A percentile compares a stretch with the other conserved stretches of the same genome.
These are phyloP conservation scores for Trichoderma polysporum DNA, from an alignment of 2,329 filamentous ascomycete genomes.

Conservation along the genomic window DNA sequence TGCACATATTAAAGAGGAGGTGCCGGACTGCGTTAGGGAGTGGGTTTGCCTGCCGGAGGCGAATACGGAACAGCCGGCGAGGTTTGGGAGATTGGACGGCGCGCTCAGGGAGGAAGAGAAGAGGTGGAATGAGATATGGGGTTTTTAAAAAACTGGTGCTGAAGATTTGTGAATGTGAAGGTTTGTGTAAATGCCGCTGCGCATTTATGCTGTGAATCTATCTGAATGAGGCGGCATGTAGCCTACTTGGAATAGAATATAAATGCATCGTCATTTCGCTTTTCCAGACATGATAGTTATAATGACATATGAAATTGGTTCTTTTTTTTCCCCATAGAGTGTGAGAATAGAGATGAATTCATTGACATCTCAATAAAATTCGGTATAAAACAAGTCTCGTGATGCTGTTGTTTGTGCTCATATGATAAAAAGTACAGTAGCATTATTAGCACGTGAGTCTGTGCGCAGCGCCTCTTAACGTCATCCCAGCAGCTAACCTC, in stretches of 20 bases:
- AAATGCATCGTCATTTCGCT: neutral
- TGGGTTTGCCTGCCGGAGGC: conserved; percentile 85
- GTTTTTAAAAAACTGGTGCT: conserved; percentile 28
- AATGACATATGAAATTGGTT: neutral
- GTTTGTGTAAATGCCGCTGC: neutral
- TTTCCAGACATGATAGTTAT: too few species aligned
- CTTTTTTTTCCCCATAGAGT: neutral
- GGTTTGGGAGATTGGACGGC: conserved; percentile 63
- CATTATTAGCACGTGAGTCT: conserved; percentile 1
- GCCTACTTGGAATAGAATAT: too few species aligned
- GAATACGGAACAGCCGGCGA: conserved; percentile 58
- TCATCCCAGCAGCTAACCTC: neutral
- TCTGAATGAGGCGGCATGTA: neutral
- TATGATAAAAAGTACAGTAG: neutral
- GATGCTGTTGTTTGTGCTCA: neutral
- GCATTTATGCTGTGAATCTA: neutral
- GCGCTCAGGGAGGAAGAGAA: conserved; percentile 57
- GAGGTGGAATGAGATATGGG: conserved; percentile 68
- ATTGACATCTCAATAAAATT: neutral
- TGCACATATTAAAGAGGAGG: conserved; percentile 86
- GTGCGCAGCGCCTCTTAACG: neutral
- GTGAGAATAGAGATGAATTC: neutral
- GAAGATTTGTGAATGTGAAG: neutral
- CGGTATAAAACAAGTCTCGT: neutral
- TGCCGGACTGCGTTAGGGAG: conserved; percentile 77